Evolutionary conservation across 2,329 filamentous ascomycete species (phyloP), one percentile per base, ranked within the genome.

Genomic region (Colletotrichum nymphaeae): DNA sequence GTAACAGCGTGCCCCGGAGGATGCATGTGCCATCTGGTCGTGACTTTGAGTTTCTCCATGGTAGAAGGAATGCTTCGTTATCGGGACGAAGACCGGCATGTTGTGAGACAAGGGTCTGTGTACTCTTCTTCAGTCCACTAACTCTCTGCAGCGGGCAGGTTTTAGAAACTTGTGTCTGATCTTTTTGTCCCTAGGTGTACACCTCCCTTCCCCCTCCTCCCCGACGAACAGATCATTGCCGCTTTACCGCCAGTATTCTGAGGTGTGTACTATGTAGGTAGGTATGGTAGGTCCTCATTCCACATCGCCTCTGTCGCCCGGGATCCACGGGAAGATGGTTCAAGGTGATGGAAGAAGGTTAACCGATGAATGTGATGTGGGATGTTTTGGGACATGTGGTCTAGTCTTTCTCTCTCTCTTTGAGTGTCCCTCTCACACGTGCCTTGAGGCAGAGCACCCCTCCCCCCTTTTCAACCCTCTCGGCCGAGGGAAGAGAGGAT

Each of bases 21-120:
- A 53, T 67, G 69, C 63, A 71, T 71, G 69, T 71, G 69, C 49
- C 69, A 71, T 71, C 69, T 71, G 69, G 63, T 71, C 63, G 64
- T 64, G 22, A 35, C 42, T 67, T 59, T 26, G 24, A 35, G 55
- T 60, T 71, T 60, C 8, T 37, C 30, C 57, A 37, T 22, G n/a
- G 19, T n/a, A 46, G 16, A 59, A 24, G 42, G 32, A 32, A 55
- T 12, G 16, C 56, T 71, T 71, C 63, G 63, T 68, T 67, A 71
- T 71, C 69, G 57, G 65, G 49, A 65, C 37, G 58, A 46, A 60
- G 56, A 37, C 60, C 42, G 53, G 42, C 46, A 63, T 32, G 60
- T 63, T 63, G 46, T 52, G 42, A 63, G 55, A 42, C 26, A 49
- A 52, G 35, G 56, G 19, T 49, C 35, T 26, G 56, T 37, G 64